phyloP scores from a whole-genome alignment of 148 eudicot genomes.

The Pouteria glomerata region DNA sequence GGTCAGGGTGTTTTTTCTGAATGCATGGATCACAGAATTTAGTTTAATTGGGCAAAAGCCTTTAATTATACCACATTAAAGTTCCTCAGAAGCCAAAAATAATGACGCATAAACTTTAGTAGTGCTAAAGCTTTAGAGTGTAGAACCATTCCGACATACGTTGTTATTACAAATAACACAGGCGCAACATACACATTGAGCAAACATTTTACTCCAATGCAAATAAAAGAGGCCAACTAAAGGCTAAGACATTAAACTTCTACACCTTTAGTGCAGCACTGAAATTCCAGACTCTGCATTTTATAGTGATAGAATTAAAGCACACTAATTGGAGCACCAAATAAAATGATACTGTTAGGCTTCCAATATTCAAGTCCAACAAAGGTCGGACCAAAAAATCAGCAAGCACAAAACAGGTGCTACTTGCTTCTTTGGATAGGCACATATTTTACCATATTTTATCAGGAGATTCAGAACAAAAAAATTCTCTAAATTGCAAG shows the following conservation, averaged over 20 bases:
- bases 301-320: not conserved
- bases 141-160: not conserved
- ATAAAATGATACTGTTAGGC: not conserved
- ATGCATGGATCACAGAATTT: no score
- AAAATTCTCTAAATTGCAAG: not conserved
- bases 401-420: not conserved
- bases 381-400: not conserved
- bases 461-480: not conserved
- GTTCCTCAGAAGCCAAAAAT: no score
- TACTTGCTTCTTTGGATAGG: conserved; percentile 1
- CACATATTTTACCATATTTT: not conserved
- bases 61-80: no score
- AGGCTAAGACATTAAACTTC: not conserved
- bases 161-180: not conserved
- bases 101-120: not conserved
- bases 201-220: not conserved
- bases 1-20: no score
- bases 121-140: not conserved
- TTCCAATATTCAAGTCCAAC: conserved; percentile 4
- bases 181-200: not conserved
- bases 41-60: no score
- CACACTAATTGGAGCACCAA: not conserved
- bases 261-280: not conserved
- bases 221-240: not conserved
- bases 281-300: not conserved